A percentile compares a stretch with the other conserved stretches of the same genome.
phyloP scores from a whole-genome alignment of 1,284 basidiomycete species.

The Cryptococcus sp. region DNA sequence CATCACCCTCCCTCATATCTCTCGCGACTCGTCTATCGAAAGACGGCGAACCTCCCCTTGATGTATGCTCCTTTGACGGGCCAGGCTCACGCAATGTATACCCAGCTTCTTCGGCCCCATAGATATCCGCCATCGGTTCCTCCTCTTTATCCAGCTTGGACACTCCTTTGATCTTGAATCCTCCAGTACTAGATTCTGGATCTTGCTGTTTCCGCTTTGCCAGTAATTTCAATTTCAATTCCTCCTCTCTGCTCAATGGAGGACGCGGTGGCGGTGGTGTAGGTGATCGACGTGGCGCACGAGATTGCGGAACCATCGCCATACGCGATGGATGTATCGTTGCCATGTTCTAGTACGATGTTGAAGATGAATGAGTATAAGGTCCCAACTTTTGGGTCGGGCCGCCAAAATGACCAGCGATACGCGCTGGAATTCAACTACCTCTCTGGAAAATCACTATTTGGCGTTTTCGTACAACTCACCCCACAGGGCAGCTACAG shows the following conservation, averaged over 20 bases:
- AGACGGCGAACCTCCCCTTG: no score
- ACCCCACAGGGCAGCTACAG: no score
- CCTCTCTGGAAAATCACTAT: no score
- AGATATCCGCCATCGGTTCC: not conserved
- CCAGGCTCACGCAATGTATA: no score
- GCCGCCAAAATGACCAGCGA: no score
- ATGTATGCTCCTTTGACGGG: no score
- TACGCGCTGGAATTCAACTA: no score
- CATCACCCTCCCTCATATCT: no score
- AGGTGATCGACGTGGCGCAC: constrained; percentile 4
- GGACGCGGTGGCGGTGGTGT: constrained; percentile 10
- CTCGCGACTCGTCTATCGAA: no score
- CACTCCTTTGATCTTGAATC: not conserved
- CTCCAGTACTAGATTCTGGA: not conserved
- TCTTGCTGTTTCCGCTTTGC: constrained; percentile 6
- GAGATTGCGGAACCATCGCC: constrained; percentile 22
- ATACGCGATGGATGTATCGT: constrained; percentile 34
- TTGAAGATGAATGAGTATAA: no score
- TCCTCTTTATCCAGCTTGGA: not conserved
- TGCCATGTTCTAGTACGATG: constrained; percentile 17
- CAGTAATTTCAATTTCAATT: constrained; percentile 14
- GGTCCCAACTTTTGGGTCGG: no score
- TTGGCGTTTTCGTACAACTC: no score
- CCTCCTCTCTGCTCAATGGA: constrained; percentile 14
- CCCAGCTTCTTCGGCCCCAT: not conserved